Base-by-base conservation (phyloP, 2,329 filamentous ascomycete genomes). In the Nemania sp. region DNA sequence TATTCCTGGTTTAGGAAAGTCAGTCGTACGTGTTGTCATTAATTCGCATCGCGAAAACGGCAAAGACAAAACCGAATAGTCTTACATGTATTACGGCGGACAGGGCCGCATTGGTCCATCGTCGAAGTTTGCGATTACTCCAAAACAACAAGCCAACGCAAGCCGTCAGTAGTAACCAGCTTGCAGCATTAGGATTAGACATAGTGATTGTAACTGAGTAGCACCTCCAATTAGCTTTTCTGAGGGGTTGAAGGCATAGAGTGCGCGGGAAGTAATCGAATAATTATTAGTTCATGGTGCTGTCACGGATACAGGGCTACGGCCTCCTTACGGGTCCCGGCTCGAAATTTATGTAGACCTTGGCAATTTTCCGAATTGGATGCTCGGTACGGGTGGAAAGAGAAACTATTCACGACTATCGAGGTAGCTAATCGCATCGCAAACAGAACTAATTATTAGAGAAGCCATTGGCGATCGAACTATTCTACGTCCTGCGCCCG, bases 11-110 rank as follows among this genome's bases (percentile, higher is more conserved):
- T 22, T 15, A 45, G 4, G 15, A 45, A 3, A 45, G n/a, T 45
- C 15, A 45, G n/a, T 45, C 41, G n/a, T 45, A 5, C 41, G n/a
- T n/a, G n/a, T 45, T 5, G 41, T 45, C 5, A 45, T 45, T 45
- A 45, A 32, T 45, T 45, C 41, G n/a, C 11, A 45, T 45, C 41
- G 11, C 15, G 11, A 45, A 32, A 32, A 8, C 4, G 8, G 29
- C 29, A 13, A 45, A 15, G n/a, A n/a, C 11, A 45, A n/a, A 45
- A 45, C 5, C n/a, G 3, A 13, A 45, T 13, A 5, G 41, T 45
- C 41, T 45, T 45, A 45, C 41, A n/a, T 45, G 41, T 45, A 45
- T 45, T n/a, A 45, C 41, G 15, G 41, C 41, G 41, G 41, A 45
- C n/a, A 45, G 11, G 11, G 41, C 41, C 41, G 41, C 11, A n/a